phyloP scores from a whole-genome alignment of 1,284 basidiomycete genomes.

The Ganoderma boninense region DNA sequence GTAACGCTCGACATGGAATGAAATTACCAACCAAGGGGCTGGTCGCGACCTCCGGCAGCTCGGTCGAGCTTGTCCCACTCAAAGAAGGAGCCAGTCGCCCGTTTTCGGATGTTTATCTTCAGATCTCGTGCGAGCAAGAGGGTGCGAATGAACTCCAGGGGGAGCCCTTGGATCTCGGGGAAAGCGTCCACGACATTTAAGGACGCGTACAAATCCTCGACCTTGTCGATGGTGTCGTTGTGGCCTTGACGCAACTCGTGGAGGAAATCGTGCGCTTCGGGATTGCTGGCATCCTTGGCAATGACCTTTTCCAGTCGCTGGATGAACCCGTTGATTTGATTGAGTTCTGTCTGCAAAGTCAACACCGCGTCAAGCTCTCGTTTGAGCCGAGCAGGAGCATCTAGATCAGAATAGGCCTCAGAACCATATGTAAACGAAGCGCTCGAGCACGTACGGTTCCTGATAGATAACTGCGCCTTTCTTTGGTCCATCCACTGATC shows the following conservation, averaged over 20 bases:
- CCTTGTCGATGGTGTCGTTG: slow-evolving; percentile 19
- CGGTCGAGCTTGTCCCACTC: slow-evolving; percentile 49
- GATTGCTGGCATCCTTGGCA: slow-evolving; percentile 32
- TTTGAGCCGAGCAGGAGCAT: slow-evolving; percentile 44
- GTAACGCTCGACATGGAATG: no score
- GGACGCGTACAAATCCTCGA: slow-evolving; percentile 44
- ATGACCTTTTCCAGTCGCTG: slow-evolving; percentile 23
- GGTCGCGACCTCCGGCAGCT: slow-evolving; percentile 42
- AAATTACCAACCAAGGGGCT: slow-evolving; percentile 46
- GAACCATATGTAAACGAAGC: no score
- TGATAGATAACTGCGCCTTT: slow-evolving; percentile 41
- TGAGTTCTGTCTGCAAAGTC: slow-evolving; percentile 45
- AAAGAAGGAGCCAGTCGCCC: slow-evolving; percentile 46
- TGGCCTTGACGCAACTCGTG: no score
- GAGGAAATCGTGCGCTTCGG: not conserved
- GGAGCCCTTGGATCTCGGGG: slow-evolving; percentile 38
- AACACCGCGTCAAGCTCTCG: slow-evolving; percentile 48
- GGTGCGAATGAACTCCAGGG: slow-evolving; percentile 41
- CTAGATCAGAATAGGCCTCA: no score
- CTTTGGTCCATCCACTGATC: slow-evolving; percentile 44
- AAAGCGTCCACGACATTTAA: slow-evolving; percentile 46
- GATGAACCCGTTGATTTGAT: slow-evolving; percentile 33
- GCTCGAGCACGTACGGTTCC: slow-evolving; percentile 38
- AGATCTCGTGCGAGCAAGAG: slow-evolving; percentile 45
- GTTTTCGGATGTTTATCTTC: slow-evolving; percentile 50